Percentiles rank a stretch among this genome's conserved stretches.
Evolutionary conservation across 2,329 filamentous ascomycete genomes (phyloP).

Genomic region (Cercospora sesami): DNA sequence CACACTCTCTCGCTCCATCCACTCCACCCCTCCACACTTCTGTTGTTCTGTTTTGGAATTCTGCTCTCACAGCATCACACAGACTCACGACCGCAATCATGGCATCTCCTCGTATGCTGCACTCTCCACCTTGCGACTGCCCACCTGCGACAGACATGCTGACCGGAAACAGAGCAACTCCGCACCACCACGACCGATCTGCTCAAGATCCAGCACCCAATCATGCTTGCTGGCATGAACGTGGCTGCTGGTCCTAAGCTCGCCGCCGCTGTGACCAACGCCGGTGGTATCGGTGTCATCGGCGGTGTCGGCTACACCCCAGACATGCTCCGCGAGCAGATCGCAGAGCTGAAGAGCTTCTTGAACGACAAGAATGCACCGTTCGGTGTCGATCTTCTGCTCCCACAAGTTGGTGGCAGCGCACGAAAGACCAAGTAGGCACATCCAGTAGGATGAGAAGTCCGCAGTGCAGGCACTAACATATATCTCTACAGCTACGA

Average conservation of each 20-base stretch:
- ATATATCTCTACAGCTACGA: slow-evolving; percentile 69
- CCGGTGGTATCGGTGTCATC: slow-evolving; percentile 93
- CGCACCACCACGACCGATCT: slow-evolving; percentile 92
- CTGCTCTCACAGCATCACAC: background rate
- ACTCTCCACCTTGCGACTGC: slow-evolving; percentile 6
- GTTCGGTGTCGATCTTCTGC: slow-evolving; percentile 89
- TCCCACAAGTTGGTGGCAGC: slow-evolving; percentile 90
- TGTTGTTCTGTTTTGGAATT: background rate
- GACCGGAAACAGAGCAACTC: slow-evolving; percentile 67
- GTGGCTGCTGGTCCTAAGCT: slow-evolving; percentile 95
- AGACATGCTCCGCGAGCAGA: slow-evolving; percentile 94
- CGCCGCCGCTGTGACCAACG: slow-evolving; percentile 94
- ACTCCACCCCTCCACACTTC: background rate
- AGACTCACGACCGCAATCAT: slow-evolving; percentile 49
- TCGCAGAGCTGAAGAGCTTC: slow-evolving; percentile 87
- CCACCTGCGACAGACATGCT: background rate
- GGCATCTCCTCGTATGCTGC: slow-evolving; percentile 72
- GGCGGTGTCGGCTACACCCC: slow-evolving; percentile 95
- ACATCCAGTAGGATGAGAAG: background rate
- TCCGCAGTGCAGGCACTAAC: background rate
- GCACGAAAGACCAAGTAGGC: slow-evolving; percentile 88
- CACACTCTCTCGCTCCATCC: background rate
- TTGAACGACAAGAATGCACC: slow-evolving; percentile 88
- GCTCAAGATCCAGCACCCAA: slow-evolving; percentile 94
- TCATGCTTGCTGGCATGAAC: slow-evolving; percentile 98